Evolutionary conservation across 768 basidiomycete genomes (phyloP).

Genomic region (Lentinula aciculospora): DNA sequence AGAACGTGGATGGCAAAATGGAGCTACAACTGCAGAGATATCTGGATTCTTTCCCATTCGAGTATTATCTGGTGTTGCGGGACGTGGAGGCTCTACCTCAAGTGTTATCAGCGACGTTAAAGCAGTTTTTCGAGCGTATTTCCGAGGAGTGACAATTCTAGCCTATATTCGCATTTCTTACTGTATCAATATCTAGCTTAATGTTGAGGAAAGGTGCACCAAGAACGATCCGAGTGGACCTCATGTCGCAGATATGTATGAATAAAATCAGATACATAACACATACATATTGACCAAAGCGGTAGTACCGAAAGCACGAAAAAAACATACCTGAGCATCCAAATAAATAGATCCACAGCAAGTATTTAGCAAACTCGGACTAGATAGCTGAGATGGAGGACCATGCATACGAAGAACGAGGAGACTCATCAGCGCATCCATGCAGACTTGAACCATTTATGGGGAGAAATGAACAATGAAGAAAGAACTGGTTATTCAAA

Average conservation of each 20-base stretch:
- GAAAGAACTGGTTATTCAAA: no score
- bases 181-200: no score
- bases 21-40: conserved; percentile 87
- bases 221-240: no score
- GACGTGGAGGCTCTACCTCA: conserved; percentile 90
- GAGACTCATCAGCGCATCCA: neutral
- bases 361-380: neutral
- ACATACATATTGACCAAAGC: neutral
- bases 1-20: conserved; percentile 72
- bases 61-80: conserved; percentile 92
- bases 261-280: neutral
- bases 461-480: no score
- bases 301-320: neutral
- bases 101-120: conserved; percentile 80
- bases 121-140: conserved; percentile 87
- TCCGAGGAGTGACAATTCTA: conserved; percentile 48
- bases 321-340: neutral
- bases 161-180: neutral
- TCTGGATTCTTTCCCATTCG: conserved; percentile 95
- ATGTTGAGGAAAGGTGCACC: no score
- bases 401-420: neutral
- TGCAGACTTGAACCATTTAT: no score
- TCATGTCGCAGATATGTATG: no score
- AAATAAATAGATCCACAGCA: neutral
- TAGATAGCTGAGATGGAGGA: neutral